Conservation (phyloP, 2,329 filamentous ascomycete species). For the Aspergillus sclerotialis region DNA sequence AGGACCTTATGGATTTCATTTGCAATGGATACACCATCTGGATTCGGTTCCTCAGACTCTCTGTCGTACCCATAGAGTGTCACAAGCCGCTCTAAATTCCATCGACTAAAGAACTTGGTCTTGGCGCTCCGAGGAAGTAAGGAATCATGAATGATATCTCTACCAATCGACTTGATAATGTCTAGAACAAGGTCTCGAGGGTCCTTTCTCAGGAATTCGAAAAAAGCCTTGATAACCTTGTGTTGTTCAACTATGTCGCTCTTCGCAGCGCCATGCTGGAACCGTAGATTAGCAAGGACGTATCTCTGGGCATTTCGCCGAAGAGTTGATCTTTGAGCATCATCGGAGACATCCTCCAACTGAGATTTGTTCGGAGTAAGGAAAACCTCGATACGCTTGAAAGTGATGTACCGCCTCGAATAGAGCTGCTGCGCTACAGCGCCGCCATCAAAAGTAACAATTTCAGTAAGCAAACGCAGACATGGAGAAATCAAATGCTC, state of each 20-base stretch:
- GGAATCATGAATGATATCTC: constrained; percentile 66
- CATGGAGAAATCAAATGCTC: constrained; percentile 85
- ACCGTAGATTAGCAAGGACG: constrained; percentile 69
- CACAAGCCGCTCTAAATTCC: constrained; percentile 64
- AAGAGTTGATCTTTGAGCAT: constrained; percentile 65
- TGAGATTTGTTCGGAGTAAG: constrained; percentile 59
- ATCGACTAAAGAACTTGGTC: constrained; percentile 66
- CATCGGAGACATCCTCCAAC: constrained; percentile 52
- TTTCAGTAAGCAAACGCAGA: constrained; percentile 75
- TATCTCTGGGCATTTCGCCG: constrained; percentile 78
- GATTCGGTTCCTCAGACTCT: constrained; percentile 38
- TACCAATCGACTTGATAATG: constrained; percentile 63
- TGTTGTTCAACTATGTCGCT: constrained; percentile 73
- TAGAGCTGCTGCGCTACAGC: constrained; percentile 71
- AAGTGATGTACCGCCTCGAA: constrained; percentile 67
- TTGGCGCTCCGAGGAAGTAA: constrained; percentile 68
- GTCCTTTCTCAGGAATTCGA: constrained; percentile 72
- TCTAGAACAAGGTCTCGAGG: constrained; percentile 68
- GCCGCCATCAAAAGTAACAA: constrained; percentile 81
- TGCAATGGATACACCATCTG: constrained; percentile 50
- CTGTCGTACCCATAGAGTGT: constrained; percentile 57
- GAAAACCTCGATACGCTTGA: constrained; percentile 73
- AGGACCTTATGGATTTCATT: constrained; percentile 70
- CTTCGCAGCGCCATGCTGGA: constrained; percentile 70
- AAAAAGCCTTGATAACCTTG: constrained; percentile 60